Conservation (phyloP, 176 grass and related monocot species). For the Eragrostis nindensis region DNA sequence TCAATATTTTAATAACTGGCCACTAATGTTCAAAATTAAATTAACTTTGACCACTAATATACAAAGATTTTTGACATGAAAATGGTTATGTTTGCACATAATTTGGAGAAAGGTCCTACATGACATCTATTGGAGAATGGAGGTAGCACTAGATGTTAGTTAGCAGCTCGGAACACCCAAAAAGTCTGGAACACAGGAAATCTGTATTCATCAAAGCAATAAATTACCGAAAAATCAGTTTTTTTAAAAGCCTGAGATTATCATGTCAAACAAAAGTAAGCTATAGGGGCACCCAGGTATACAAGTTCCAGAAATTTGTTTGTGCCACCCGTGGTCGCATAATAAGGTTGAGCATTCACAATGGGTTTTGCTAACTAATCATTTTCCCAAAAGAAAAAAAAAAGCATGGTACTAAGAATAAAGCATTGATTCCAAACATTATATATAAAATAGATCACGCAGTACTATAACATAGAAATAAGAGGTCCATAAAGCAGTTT, state of each 20-base stretch:
- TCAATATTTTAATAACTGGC: too few species aligned
- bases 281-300: not conserved
- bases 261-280: not conserved
- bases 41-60: too few species aligned
- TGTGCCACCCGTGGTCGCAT: not conserved
- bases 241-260: not conserved
- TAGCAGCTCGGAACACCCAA: not conserved
- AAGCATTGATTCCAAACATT: not conserved
- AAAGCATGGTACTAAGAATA: not conserved
- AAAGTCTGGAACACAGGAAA: not conserved
- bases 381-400: constrained; percentile 16
- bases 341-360: not conserved
- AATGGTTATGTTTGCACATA: not conserved
- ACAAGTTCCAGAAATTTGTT: not conserved
- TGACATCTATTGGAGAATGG: not conserved
- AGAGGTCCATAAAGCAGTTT: not conserved
- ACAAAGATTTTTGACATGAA: too few species aligned
- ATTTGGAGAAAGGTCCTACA: too few species aligned
- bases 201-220: not conserved
- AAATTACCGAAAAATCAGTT: constrained; percentile 2
- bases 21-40: too few species aligned
- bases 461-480: not conserved
- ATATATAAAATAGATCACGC: not conserved
- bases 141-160: not conserved
- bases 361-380: not conserved